These are phyloP conservation scores for Kodamaea arcana DNA, from an alignment of 1,139 yeast genomes.

Conservation along the genomic window DNA sequence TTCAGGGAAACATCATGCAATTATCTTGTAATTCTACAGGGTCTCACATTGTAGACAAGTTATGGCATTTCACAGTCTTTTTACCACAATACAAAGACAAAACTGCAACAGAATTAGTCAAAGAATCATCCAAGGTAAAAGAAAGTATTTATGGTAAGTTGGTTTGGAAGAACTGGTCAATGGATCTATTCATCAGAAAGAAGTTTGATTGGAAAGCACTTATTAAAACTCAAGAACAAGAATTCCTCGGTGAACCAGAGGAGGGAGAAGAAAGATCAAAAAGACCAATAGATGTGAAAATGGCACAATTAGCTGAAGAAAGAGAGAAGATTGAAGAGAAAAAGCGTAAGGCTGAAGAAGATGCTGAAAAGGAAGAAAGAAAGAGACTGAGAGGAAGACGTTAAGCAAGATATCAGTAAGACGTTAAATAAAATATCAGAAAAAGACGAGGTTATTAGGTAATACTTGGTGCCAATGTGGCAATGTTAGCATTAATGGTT, in stretches of 20 bases:
- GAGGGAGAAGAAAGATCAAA: conserved; percentile 22
- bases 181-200: conserved; percentile 73
- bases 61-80: conserved; percentile 75
- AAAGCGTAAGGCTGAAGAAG: conserved; percentile 17
- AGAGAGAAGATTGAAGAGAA: conserved; percentile 27
- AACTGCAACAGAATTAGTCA: conserved; percentile 64
- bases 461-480: too few relatives aligned
- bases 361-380: conserved; percentile 14
- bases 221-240: conserved; percentile 68
- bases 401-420: conserved; percentile 8
- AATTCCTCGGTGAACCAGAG: conserved; percentile 27
- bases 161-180: conserved; percentile 94
- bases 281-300: conserved; percentile 43
- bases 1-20: conserved; percentile 50
- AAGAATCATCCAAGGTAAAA: conserved; percentile 67
- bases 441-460: too few relatives aligned
- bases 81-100: conserved; percentile 85
- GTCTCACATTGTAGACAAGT: conserved; percentile 81
- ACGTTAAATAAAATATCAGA: too few relatives aligned
- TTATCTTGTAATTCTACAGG: conserved; percentile 86
- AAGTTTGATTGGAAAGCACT: conserved; percentile 78
- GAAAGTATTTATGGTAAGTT: conserved; percentile 82
- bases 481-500: too few relatives aligned
- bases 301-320: conserved; percentile 38
- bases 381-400: conserved; percentile 29